Evolutionary conservation across 306 rosid species (phyloP), one percentile per base, ranked within the genome.

Genomic region (Psophocarpus tetragonolobus): DNA sequence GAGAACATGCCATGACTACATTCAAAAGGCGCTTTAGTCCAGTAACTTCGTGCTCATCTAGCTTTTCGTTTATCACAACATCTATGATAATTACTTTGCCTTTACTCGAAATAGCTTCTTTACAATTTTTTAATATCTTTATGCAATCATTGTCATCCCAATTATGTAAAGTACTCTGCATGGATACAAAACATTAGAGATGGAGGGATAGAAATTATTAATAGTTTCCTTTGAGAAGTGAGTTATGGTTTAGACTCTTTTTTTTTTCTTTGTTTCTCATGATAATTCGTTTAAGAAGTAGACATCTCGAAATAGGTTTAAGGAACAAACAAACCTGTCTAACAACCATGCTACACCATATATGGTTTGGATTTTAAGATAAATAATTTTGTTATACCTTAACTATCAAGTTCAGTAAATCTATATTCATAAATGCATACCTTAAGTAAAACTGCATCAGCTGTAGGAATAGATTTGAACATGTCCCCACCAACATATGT

Each of bases 11-110:
- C 87, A 85, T 84, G 71, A 42, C 0, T 71, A 84, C 30, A 42
- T 90, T 86, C 32, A 36, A 47, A 4, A 42, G 65, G 5, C 85
- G 75, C 57, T 85, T 88, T 5, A 73, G 29, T 47, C 63, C 64
- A 0, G 69, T 74, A 2, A 81, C 29, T 51, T 80, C 45, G 8
- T 65, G 30, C 8, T 65, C 83, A 1, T 85, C 81, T 27, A 61
- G 17, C 20, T 80, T 61, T 9, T 80, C 68, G 3, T 83, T 71
- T 8, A 87, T 76, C 70, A 87, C 88, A 2, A 73, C n/a, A 20
- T 88, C 90, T 67, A 88, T 73, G 60, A 84, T 21, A 10, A 86
- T 73, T 10, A 86, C 87, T 71, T 86, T 88, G 21, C 88, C 87
- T 13, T 68, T 54, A 48, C 47, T 73, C 69, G 84, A 48, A 70